Percentiles rank a stretch among this genome's conserved stretches.
Evolutionary conservation across 306 rosid species (phyloP).

Genomic region (Acacia confusa): DNA sequence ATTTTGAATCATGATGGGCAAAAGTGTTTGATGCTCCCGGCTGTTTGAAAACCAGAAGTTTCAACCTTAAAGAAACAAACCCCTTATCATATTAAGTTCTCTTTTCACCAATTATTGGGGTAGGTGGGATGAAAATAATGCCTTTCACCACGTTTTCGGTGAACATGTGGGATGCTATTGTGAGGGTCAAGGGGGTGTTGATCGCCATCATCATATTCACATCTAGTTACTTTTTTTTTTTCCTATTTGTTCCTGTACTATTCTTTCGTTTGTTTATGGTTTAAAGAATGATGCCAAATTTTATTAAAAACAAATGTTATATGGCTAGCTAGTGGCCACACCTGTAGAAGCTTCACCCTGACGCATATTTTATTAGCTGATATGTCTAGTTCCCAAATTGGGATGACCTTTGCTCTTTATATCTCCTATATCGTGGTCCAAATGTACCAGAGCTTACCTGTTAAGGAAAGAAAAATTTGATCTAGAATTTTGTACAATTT

Average conservation of each 20-base stretch:
- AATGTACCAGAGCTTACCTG: conserved; percentile 38
- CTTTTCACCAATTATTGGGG: conserved; percentile 68
- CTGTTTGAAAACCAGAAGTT: conserved; percentile 20
- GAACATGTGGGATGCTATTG: conserved; percentile 63
- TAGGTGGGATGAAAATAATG: conserved; percentile 49
- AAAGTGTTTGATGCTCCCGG: conserved; percentile 16
- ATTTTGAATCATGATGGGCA: conserved; percentile 33
- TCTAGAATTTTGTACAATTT: conserved; percentile 38
- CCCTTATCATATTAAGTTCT: conserved; percentile 37
- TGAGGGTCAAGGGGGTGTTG: conserved; percentile 36
- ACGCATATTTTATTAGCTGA: conserved; percentile 30
- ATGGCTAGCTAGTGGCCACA: conserved; percentile 18
- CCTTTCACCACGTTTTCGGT: conserved; percentile 45
- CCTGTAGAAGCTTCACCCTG: conserved; percentile 41
- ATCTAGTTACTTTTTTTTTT: conserved; percentile 27
- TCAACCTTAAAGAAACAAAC: conserved; percentile 23
- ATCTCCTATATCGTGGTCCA: conserved; percentile 41
- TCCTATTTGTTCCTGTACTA: conserved; percentile 34
- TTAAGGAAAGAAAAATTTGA: conserved; percentile 50
- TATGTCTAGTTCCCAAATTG: conserved; percentile 34
- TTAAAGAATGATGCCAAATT: conserved; percentile 41
- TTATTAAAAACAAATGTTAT: conserved; percentile 30
- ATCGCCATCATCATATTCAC: conserved; percentile 59
- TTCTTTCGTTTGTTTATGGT: conserved; percentile 43
- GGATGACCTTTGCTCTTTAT: conserved; percentile 28